Conservation (phyloP, 2,329 filamentous ascomycete genomes). For the Xylaria multiplex region DNA sequence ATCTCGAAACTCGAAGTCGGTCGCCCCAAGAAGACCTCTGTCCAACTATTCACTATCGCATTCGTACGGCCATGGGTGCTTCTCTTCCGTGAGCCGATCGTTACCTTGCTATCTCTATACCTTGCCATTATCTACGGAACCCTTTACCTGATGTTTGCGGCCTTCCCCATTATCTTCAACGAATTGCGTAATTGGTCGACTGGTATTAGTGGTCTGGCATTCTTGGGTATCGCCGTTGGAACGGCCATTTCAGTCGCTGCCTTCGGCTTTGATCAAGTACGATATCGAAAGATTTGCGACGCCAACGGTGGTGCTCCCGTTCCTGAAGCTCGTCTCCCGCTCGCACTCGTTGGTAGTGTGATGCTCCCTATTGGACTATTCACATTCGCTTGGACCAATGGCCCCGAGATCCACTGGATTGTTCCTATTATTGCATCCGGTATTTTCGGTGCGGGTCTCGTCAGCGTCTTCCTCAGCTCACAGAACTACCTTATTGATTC, state of each 20-base stretch:
- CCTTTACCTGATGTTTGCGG: conserved; percentile 68
- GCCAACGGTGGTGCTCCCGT: conserved; percentile 65
- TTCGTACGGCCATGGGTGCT: conserved; percentile 74
- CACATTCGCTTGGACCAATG: conserved; percentile 76
- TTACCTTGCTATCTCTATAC: conserved; percentile 72
- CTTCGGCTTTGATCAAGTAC: conserved; percentile 64
- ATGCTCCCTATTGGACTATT: conserved; percentile 72
- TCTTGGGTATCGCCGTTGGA: conserved; percentile 75
- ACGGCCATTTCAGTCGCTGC: conserved; percentile 69
- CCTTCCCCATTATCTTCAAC: conserved; percentile 74
- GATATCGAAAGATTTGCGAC: conserved; percentile 59
- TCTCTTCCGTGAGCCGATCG: conserved; percentile 76
- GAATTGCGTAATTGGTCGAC: conserved; percentile 66
- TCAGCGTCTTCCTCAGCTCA: conserved; percentile 66
- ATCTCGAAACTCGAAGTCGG: conserved; percentile 61
- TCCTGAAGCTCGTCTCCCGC: conserved; percentile 72
- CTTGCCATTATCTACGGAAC: conserved; percentile 70
- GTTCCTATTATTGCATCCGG: conserved; percentile 54
- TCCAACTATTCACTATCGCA: conserved; percentile 65
- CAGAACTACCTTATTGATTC: conserved; percentile 69
- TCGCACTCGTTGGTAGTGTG: conserved; percentile 69
- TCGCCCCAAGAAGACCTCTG: conserved; percentile 56
- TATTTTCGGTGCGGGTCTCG: conserved; percentile 54
- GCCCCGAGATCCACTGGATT: conserved; percentile 62
- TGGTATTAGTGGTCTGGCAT: conserved; percentile 71